Base-by-base conservation (phyloP, 2,329 filamentous ascomycete species). In the Aspergillus jensenii region DNA sequence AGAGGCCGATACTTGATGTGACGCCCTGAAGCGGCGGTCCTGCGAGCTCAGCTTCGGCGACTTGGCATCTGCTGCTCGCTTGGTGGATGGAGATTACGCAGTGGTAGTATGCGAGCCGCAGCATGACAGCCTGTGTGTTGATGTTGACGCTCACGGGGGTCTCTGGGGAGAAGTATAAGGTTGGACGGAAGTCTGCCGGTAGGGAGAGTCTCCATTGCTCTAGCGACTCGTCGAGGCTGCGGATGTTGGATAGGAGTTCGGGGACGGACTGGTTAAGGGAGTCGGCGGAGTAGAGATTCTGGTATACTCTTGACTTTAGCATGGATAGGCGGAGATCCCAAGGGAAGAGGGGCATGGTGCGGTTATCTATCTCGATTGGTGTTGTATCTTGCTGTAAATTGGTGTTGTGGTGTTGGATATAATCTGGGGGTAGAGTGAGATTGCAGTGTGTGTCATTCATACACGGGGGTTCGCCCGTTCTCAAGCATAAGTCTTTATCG, bases 51-150 rank as follows among this genome's bases (percentile, higher is more conserved):
- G 2, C 33, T 14, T 35, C 58, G 63, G 72, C 73, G 3, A 69
- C 64, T 8, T 71, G 68, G 48, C 79, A 82, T 3, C 80, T 67
- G 0, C 76, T 73, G 14, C 77, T 81, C 0, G 81, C 79, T 6
- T 77, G 71, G 52, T 84, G 82, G 6, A 84, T 82, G 3, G 75
- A 74, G 0, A 77, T 75, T 59, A 83, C 69, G 11, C 82, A 70
- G 53, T 82, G 76, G 58, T 83, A 76, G 48, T 84, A 84, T 44
- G 82, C 78, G 3, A 84, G 69, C 25, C 80, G 73, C 2, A 82
- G 60, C 21, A 78, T 70, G 4, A 81, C 75, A 5, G 70, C 67
- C 2, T 76, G 70, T 69, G 81, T 80, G 25, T 69, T 76, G 9
- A 70, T 55, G 4, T 68, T 65, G 6, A 33, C 48, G 40, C 19